Evolutionary conservation across 345 rosid species (phyloP).

Genomic region (Syzygium oleosum): DNA sequence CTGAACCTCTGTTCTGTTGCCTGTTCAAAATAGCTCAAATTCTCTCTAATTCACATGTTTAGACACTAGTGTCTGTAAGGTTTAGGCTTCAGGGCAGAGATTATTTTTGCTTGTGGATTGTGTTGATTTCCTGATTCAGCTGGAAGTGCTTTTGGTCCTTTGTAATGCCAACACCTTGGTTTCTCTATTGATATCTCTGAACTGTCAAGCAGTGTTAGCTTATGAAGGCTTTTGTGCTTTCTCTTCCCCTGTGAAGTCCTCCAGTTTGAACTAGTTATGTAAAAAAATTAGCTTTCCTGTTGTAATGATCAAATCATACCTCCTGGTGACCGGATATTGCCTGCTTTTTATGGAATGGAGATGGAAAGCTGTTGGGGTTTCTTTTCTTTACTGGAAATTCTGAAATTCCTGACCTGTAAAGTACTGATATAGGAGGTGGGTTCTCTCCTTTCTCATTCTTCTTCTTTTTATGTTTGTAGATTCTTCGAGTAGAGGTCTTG

Average conservation of each 20-base stretch:
- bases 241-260: neutral
- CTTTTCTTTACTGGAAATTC: neutral
- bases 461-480: slow-evolving; percentile 31
- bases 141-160: neutral
- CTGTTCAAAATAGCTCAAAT: neutral
- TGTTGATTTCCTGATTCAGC: neutral
- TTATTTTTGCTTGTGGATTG: neutral
- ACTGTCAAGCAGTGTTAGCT: neutral
- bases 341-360: neutral
- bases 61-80: neutral
- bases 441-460: neutral
- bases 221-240: neutral
- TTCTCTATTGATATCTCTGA: neutral
- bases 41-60: neutral
- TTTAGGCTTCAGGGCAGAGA: neutral
- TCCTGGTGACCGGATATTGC: neutral
- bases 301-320: neutral
- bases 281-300: neutral
- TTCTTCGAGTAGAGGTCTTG: slow-evolving; percentile 64
- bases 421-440: neutral
- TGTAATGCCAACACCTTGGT: neutral
- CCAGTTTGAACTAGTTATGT: neutral
- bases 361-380: neutral
- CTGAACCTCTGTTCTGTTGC: neutral
- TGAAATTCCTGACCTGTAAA: neutral